These are phyloP conservation scores for Tetragonia tetragonoides DNA, from an alignment of 148 eudicot species.

Conservation along the genomic window DNA sequence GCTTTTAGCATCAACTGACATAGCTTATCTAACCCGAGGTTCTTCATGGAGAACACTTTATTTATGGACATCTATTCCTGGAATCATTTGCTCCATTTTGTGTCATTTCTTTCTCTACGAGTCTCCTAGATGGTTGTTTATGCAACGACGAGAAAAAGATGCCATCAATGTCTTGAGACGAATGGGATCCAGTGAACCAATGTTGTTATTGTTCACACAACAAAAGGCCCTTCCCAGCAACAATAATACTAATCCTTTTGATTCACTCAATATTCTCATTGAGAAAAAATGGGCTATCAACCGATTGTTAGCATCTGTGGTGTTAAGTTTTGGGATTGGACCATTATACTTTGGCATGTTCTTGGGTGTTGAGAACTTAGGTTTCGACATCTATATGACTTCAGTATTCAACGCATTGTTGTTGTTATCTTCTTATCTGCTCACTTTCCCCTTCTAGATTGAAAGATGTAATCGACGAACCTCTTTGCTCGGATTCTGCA, in stretches of 20 bases:
- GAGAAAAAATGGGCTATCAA: slow-evolving; percentile 25
- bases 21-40: slow-evolving; percentile 14
- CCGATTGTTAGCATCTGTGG: slow-evolving; percentile 19
- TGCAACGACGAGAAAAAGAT: slow-evolving; percentile 18
- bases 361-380: slow-evolving; percentile 18
- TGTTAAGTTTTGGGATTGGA: slow-evolving; percentile 26
- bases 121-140: slow-evolving; percentile 34
- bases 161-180: slow-evolving; percentile 10
- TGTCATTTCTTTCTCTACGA: slow-evolving; percentile 21
- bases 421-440: slow-evolving; percentile 11
- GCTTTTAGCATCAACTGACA: slow-evolving; percentile 15
- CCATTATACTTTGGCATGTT: slow-evolving; percentile 14
- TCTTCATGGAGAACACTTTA: slow-evolving; percentile 34
- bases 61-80: slow-evolving; percentile 32
- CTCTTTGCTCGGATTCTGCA: slow-evolving; percentile 27
- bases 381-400: slow-evolving; percentile 30
- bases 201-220: background rate
- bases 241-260: slow-evolving; percentile 1
- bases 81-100: slow-evolving; percentile 12
- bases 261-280: slow-evolving; percentile 14
- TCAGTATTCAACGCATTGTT: slow-evolving; percentile 23
- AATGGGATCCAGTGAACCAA: slow-evolving; percentile 6
- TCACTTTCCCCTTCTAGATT: slow-evolving; percentile 25
- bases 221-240: background rate
- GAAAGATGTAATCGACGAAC: slow-evolving; percentile 21